A percentile compares a stretch with the other conserved stretches of the same genome.
Evolutionary conservation across 768 basidiomycete species (phyloP).

Genomic region (Termitomyces sp.): DNA sequence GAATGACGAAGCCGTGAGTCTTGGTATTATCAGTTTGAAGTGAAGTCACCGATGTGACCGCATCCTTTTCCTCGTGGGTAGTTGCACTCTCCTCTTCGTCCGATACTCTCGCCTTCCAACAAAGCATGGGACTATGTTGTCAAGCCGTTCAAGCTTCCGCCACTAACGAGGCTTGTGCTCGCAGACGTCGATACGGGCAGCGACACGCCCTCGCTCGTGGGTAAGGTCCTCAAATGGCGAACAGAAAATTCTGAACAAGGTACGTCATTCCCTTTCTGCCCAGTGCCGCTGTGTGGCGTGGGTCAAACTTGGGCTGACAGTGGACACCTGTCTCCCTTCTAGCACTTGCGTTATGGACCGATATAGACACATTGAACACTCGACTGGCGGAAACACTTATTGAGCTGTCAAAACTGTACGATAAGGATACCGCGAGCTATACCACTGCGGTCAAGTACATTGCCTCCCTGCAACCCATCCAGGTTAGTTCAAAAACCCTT

Average conservation of each 20-base stretch:
- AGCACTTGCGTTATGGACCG: conserved; percentile 66
- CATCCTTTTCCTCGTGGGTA: not conserved
- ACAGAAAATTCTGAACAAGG: conserved; percentile 57
- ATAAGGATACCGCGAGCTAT: conserved; percentile 45
- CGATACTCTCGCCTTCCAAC: conserved; percentile 61
- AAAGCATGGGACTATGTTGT: conserved; percentile 69
- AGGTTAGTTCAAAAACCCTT: conserved; percentile 31
- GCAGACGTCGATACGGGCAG: conserved; percentile 97
- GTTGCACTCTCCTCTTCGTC: conserved; percentile 29
- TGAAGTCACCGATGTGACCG: not conserved
- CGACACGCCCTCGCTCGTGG: conserved; percentile 91
- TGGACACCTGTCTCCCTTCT: conserved; percentile 1
- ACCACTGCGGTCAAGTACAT: conserved; percentile 55
- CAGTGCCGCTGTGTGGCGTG: conserved; percentile 1
- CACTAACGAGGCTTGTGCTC: conserved; percentile 75
- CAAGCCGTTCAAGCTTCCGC: conserved; percentile 76
- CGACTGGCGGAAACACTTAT: conserved; percentile 48
- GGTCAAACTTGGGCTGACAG: conserved; percentile 4
- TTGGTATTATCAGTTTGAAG: not conserved
- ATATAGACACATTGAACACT: conserved; percentile 58
- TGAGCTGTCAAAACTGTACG: conserved; percentile 43
- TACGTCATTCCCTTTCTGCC: conserved; percentile 16
- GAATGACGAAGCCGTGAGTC: conserved; percentile 45
- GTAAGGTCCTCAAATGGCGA: conserved; percentile 89
- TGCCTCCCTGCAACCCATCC: conserved; percentile 51